Base-by-base conservation (phyloP, 495 filamentous ascomycete species). In the Aspergillus heteromorphus region DNA sequence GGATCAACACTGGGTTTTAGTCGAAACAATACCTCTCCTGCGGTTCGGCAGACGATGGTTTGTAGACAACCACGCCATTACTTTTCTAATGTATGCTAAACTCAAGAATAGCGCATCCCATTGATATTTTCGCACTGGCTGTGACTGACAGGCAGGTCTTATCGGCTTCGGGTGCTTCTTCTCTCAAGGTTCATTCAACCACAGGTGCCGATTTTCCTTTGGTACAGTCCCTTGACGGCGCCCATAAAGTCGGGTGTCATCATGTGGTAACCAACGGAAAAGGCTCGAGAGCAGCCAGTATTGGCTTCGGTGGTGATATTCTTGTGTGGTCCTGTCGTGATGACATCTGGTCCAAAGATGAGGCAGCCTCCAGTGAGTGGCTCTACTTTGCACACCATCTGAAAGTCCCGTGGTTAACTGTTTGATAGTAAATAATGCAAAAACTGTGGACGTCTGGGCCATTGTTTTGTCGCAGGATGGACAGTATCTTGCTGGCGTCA, bases 21-120 rank as follows among this genome's bases (percentile, higher is more conserved):
- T 97, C 93, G 51, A 96, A 96, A 75, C 95, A 97, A 87, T 97
- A 96, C 67, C 83, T 98, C 31, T 91, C 91, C 53, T 85, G 84
- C 53, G 89, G 95, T 73, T 91, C 91, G 11, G 80, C 93, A 65
- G 89, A 95, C 66, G 80, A 91, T 78, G 90, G 91, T 89, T 66
- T 61, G 76, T 65, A 54, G 36, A 47, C 10, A 16, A 11, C 18
- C 23, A 58, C 11, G 40, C 29, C 10, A 10, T 6, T 11, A 18
- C 34, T 36, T 49, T 49, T 10, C 6, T 20, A 17, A 50, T 40
- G 21, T 23, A 20, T 52, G 47, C 63, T 72, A 61, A 72, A 29
- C n/a, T 50, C 50, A 16, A 9, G 13, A 10, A 40, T 51, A 91
- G 91, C 89, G 55, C 93, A 97, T 70, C 75, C 84, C 36, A 85